Evolutionary conservation across 2,329 filamentous ascomycete species (phyloP).

Genomic region (Colletotrichum sp.): DNA sequence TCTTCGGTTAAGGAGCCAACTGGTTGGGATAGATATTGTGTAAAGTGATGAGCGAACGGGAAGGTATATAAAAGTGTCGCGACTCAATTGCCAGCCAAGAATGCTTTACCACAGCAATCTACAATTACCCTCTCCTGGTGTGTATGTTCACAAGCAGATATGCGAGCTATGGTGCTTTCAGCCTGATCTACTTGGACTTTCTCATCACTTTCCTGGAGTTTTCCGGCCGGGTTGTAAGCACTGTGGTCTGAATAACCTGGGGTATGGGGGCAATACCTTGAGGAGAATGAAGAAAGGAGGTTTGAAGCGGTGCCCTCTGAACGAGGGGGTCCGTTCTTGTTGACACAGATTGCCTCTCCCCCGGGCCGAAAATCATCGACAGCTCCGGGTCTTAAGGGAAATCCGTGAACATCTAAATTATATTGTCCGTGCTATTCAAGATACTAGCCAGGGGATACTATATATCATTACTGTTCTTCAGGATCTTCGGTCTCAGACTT

Average conservation of each 20-base stretch:
- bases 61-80: background rate
- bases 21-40: background rate
- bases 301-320: background rate
- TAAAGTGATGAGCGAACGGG: accelerated
- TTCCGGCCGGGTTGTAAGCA: accelerated
- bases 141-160: accelerated
- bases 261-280: background rate
- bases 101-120: background rate
- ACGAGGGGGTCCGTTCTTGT: accelerated
- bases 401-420: no score
- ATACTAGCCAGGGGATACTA: background rate
- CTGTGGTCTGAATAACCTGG: background rate
- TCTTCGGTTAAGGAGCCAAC: no score
- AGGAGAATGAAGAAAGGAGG: accelerated
- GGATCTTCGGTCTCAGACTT: accelerated
- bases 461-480: background rate
- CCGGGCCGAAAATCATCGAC: accelerated
- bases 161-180: background rate
- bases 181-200: accelerated
- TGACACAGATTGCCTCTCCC: no score
- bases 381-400: no score
- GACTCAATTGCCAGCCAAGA: accelerated
- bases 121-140: accelerated
- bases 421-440: background rate
- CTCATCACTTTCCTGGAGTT: accelerated